Evolutionary conservation across 2,329 filamentous ascomycete species (phyloP).

Genomic region (Fusarium nematophilum): DNA sequence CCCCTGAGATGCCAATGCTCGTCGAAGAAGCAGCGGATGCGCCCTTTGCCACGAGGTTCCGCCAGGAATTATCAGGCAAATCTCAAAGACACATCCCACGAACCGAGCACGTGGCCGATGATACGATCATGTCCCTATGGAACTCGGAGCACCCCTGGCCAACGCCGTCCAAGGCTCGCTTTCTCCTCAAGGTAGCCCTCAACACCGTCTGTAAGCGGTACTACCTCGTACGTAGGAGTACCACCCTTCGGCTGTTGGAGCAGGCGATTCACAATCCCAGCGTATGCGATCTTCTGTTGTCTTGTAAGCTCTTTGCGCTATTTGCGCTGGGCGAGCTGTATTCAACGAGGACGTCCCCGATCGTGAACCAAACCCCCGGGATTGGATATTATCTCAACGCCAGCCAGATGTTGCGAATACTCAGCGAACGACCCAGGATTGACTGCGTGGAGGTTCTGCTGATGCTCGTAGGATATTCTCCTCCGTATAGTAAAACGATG

Average conservation of each 20-base stretch:
- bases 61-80: slow-evolving; percentile 42
- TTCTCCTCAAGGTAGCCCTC: slow-evolving; percentile 49
- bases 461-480: slow-evolving; percentile 49
- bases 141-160: slow-evolving; percentile 49
- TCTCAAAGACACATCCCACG: slow-evolving; percentile 44
- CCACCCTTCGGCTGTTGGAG: slow-evolving; percentile 48
- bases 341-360: slow-evolving; percentile 47
- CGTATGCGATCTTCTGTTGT: slow-evolving; percentile 44
- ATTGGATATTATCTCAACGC: slow-evolving; percentile 54
- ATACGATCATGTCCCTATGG: slow-evolving; percentile 31
- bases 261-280: slow-evolving; percentile 46
- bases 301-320: slow-evolving; percentile 53
- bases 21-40: slow-evolving; percentile 46
- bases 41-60: slow-evolving; percentile 47
- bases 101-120: slow-evolving; percentile 43
- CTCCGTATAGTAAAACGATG: not conserved
- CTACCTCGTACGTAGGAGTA: slow-evolving; percentile 52
- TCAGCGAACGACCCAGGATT: slow-evolving; percentile 53
- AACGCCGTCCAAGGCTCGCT: slow-evolving; percentile 40
- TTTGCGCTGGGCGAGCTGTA: slow-evolving; percentile 58
- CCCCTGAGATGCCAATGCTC: slow-evolving; percentile 42
- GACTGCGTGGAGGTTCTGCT: slow-evolving; percentile 55
- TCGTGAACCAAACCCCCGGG: slow-evolving; percentile 51
- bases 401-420: slow-evolving; percentile 48
- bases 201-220: slow-evolving; percentile 46